Percentiles rank a stretch among this genome's conserved stretches.
Conservation (phyloP, 148 eudicot genomes). For the Spergularia bocconei region DNA sequence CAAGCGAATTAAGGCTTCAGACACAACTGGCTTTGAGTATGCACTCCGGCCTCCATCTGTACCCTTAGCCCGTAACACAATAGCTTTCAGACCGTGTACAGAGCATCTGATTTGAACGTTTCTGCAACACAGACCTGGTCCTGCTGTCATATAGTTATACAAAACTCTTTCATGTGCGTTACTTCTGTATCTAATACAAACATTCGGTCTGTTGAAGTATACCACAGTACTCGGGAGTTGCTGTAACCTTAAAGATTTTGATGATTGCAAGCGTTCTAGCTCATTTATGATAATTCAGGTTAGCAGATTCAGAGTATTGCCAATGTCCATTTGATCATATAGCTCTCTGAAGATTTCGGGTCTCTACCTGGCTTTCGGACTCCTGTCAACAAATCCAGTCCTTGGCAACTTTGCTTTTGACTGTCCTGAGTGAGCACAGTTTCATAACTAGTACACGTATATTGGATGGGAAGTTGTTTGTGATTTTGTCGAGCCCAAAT, state of each 20-base stretch:
- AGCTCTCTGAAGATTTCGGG: no score
- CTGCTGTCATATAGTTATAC: slow-evolving; percentile 12
- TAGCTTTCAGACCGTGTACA: slow-evolving; percentile 16
- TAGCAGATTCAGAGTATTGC: no score
- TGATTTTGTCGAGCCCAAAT: no score
- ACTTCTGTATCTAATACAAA: not conserved
- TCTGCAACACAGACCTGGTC: slow-evolving; percentile 7
- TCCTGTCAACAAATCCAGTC: no score
- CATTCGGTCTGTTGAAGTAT: not conserved
- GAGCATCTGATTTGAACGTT: slow-evolving; percentile 8
- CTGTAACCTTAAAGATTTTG: not conserved
- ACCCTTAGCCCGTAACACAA: slow-evolving; percentile 6
- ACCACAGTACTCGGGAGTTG: not conserved
- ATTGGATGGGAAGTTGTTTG: no score
- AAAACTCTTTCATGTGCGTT: not conserved
- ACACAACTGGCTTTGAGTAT: not conserved
- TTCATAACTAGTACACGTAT: no score
- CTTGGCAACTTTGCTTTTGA: no score
- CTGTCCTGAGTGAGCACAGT: no score
- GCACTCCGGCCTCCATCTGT: slow-evolving; percentile 13
- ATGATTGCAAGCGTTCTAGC: not conserved
- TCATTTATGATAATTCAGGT: no score
- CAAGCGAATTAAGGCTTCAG: not conserved
- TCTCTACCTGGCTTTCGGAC: no score
- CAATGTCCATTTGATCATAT: no score